These are phyloP conservation scores for Beverwykella pulmonaria DNA, from an alignment of 495 filamentous ascomycete species.

Conservation along the genomic window DNA sequence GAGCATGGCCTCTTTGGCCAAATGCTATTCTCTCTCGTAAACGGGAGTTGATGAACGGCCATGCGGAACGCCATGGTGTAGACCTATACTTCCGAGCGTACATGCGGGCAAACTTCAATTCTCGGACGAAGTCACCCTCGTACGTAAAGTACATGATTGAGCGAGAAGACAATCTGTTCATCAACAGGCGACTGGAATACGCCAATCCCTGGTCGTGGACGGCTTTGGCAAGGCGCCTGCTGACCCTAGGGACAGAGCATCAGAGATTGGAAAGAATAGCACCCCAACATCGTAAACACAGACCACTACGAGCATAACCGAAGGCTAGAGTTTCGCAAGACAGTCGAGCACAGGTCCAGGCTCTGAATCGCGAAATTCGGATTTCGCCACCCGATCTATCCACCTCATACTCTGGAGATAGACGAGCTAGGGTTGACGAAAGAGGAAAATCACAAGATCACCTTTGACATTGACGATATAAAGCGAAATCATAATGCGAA, in stretches of 20 bases:
- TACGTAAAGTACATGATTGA: constrained; percentile 32
- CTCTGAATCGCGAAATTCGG: constrained; percentile 19
- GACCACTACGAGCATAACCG: constrained; percentile 11
- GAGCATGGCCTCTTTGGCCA: constrained; percentile 29
- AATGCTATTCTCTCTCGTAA: constrained; percentile 24
- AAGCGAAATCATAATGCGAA: neutral
- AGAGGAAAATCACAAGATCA: neutral
- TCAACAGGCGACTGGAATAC: constrained; percentile 23
- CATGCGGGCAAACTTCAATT: constrained; percentile 24
- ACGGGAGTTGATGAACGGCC: constrained; percentile 8
- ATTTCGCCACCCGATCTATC: constrained; percentile 25
- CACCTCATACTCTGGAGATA: constrained; percentile 28
- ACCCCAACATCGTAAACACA: constrained; percentile 8
- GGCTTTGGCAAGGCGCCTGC: neutral
- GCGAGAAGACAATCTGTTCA: constrained; percentile 21
- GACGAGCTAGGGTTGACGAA: constrained; percentile 15
- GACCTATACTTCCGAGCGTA: constrained; percentile 29
- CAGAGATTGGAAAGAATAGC: neutral
- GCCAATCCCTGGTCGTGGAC: neutral
- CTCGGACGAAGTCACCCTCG: constrained; percentile 11
- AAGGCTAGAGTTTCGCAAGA: constrained; percentile 20
- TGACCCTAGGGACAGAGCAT: neutral
- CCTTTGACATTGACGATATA: constrained; percentile 14
- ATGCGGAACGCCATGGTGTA: constrained; percentile 23
- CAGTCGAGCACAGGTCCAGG: constrained; percentile 16